Percentiles rank a stretch among this genome's conserved stretches.
phyloP scores from a whole-genome alignment of 2,329 filamentous ascomycete species.

The Curvularia sp. region DNA sequence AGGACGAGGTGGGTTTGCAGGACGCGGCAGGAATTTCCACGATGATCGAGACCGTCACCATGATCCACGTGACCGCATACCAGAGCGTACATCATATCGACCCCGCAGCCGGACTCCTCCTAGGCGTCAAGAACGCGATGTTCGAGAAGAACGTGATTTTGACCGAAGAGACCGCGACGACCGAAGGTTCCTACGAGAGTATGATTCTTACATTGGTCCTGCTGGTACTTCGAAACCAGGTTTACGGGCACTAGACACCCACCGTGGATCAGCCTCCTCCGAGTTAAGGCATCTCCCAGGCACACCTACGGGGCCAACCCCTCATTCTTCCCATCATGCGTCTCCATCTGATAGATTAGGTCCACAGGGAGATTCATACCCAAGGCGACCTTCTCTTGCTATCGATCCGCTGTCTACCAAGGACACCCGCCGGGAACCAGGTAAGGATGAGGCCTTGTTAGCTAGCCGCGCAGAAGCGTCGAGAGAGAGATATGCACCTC shows the following conservation, averaged over 20 bases:
- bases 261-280: conserved; percentile 35
- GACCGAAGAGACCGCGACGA: conserved; percentile 52
- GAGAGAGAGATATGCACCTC: conserved; percentile 55
- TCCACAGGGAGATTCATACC: conserved; percentile 41
- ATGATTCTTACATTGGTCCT: conserved; percentile 52
- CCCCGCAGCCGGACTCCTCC: conserved; percentile 71
- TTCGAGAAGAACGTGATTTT: conserved; percentile 50
- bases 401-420: conserved; percentile 44
- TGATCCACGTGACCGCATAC: conserved; percentile 42
- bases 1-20: conserved; percentile 58
- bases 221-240: conserved; percentile 41
- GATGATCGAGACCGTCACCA: conserved; percentile 61
- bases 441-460: conserved; percentile 54
- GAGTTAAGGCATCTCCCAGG: conserved; percentile 44
- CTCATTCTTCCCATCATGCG: conserved; percentile 44
- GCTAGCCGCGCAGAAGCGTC: conserved; percentile 56
- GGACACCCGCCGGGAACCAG: conserved; percentile 49
- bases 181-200: conserved; percentile 55
- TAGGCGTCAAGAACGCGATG: conserved; percentile 58
- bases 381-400: conserved; percentile 47
- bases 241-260: conserved; percentile 40
- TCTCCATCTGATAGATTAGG: conserved; percentile 44
- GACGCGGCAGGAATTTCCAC: conserved; percentile 56
- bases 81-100: conserved; percentile 58
- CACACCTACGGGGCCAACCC: conserved; percentile 44